Percentiles rank a stretch among this genome's conserved stretches.
These are phyloP conservation scores for apple (Malus domestica) DNA, from an alignment of 306 rosid genomes.

Conservation along the genomic window ASM211411v1 NC_041792.1:685001-685500, in stretches of 20 bases:
- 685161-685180: too few relatives aligned
- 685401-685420: background rate
- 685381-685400: background rate
- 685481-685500: constrained; percentile 38
- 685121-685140: too few relatives aligned
- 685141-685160: too few relatives aligned
- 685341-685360: background rate
- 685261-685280: background rate
- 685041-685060: too few relatives aligned
- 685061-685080: too few relatives aligned
- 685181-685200: too few relatives aligned
- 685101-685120: too few relatives aligned
- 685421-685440: background rate
- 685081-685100: too few relatives aligned
- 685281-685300: background rate
- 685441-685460: background rate
- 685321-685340: background rate
- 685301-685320: background rate
- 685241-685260: background rate
- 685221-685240: constrained; percentile 14
- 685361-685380: background rate
- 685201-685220: too few relatives aligned
- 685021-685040: too few relatives aligned
- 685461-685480: constrained; percentile 6
- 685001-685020: too few relatives aligned